Conservation (phyloP, 2,329 filamentous ascomycete species). For the Chrysoporthe deuterocubensis region DNA sequence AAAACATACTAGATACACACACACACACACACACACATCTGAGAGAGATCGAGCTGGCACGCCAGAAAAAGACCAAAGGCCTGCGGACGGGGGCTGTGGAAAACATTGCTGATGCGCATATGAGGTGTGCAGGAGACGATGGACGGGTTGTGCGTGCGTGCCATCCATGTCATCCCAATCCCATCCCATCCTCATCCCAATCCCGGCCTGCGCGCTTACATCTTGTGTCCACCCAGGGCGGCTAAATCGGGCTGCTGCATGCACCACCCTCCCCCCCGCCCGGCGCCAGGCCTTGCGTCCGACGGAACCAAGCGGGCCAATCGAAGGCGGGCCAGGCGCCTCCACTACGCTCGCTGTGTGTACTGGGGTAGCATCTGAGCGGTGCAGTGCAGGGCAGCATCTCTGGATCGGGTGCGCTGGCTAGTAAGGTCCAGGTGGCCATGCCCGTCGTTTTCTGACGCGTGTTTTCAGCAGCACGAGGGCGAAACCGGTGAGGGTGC, state of each 20-base stretch:
- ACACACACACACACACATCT: neutral
- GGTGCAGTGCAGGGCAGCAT: neutral
- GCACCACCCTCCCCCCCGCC: too few species aligned
- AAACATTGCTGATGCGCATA: slow-evolving; percentile 3
- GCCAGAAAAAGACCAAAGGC: neutral
- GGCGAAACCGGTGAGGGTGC: too few species aligned
- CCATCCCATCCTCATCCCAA: neutral
- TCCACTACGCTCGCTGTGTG: neutral
- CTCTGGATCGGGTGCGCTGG: too few species aligned
- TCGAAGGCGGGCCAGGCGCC: neutral
- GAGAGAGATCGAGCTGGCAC: neutral
- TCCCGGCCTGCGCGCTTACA: slow-evolving; percentile 16
- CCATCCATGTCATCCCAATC: neutral
- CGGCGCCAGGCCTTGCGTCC: slow-evolving; percentile 4
- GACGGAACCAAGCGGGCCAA: neutral
- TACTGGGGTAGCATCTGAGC: too few species aligned
- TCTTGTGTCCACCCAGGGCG: slow-evolving; percentile 1
- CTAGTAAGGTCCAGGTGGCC: too few species aligned
- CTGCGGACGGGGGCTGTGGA: slow-evolving; percentile 3
- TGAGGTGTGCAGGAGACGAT: neutral
- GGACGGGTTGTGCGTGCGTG: neutral
- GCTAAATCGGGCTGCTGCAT: slow-evolving; percentile 2
- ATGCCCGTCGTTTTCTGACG: too few species aligned
- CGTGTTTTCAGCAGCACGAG: too few species aligned
- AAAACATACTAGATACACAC: too few species aligned